These are phyloP conservation scores for Toxicodendron radicans DNA, from an alignment of 345 rosid genomes.

Conservation along the genomic window DNA sequence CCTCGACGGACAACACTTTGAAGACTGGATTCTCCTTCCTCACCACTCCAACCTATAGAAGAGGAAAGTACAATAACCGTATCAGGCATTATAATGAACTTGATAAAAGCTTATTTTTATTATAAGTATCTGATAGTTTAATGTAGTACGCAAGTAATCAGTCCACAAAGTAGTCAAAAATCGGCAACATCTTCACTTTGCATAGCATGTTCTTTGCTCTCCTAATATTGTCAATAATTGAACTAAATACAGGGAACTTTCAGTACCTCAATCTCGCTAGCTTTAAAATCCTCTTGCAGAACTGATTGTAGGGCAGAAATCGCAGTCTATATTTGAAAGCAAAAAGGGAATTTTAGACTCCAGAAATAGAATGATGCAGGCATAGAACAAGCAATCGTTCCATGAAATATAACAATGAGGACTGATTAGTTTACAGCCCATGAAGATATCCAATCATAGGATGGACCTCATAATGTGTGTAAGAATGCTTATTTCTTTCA, in stretches of 20 bases:
- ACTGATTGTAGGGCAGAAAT: conserved; percentile 72
- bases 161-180: too few relatives aligned
- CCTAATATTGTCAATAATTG: not conserved
- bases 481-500: not conserved
- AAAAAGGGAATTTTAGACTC: conserved; percentile 16
- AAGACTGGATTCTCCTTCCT: conserved; percentile 47
- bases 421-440: not conserved
- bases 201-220: not conserved
- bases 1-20: conserved; percentile 52
- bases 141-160: too few relatives aligned
- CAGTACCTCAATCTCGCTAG: conserved; percentile 68
- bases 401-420: not conserved
- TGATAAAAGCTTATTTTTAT: not conserved
- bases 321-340: conserved; percentile 41
- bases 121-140: too few relatives aligned
- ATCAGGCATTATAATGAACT: not conserved
- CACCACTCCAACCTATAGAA: conserved; percentile 60
- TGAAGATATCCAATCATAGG: not conserved
- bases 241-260: not conserved
- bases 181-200: not conserved
- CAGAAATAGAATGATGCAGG: conserved; percentile 1
- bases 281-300: conserved; percentile 71
- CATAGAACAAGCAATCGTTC: not conserved
- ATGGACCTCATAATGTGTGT: not conserved
- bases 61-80: not conserved